Percentiles rank a stretch among this genome's conserved stretches.
Conservation (phyloP, 495 filamentous ascomycete genomes). For the Tuber umbilicatum region DNA sequence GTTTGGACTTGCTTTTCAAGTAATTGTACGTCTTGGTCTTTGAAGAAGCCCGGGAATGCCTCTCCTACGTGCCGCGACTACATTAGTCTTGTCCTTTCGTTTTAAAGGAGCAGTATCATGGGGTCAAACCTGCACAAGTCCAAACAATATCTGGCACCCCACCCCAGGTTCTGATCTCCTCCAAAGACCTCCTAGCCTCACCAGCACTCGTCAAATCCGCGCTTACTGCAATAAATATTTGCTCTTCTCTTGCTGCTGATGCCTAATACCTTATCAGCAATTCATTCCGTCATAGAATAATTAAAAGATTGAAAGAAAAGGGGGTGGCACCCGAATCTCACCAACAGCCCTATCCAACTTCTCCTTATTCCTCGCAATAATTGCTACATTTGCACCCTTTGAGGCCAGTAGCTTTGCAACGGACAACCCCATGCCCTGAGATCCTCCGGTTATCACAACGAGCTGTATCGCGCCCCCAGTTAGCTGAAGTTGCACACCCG, state of each 20-base stretch:
- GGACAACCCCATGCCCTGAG: conserved; percentile 80
- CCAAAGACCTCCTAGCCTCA: conserved; percentile 62
- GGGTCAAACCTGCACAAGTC: conserved; percentile 59
- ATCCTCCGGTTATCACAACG: conserved; percentile 81
- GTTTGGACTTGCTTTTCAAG: conserved; percentile 77
- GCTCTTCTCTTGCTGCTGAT: conserved; percentile 55
- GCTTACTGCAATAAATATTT: conserved; percentile 75
- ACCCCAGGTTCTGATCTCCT: conserved; percentile 72
- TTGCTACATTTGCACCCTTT: conserved; percentile 80
- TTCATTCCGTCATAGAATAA: conserved; percentile 22
- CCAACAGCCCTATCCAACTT: conserved; percentile 70
- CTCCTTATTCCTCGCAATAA: conserved; percentile 67
- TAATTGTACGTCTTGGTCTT: conserved; percentile 59
- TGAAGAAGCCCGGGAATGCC: conserved; percentile 68
- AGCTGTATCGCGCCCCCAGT: conserved; percentile 51
- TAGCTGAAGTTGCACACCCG: neutral
- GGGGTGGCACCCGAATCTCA: conserved; percentile 54
- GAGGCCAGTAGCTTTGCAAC: conserved; percentile 64
- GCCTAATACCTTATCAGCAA: conserved; percentile 44
- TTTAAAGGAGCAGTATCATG: neutral
- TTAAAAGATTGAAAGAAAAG: neutral
- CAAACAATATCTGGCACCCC: conserved; percentile 76
- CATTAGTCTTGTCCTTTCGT: conserved; percentile 3
- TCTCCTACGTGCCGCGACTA: conserved; percentile 47
- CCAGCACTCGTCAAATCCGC: conserved; percentile 68